Evolutionary conservation across 2,329 filamentous ascomycete species (phyloP).

Genomic region (Paecilomyces sp.): DNA sequence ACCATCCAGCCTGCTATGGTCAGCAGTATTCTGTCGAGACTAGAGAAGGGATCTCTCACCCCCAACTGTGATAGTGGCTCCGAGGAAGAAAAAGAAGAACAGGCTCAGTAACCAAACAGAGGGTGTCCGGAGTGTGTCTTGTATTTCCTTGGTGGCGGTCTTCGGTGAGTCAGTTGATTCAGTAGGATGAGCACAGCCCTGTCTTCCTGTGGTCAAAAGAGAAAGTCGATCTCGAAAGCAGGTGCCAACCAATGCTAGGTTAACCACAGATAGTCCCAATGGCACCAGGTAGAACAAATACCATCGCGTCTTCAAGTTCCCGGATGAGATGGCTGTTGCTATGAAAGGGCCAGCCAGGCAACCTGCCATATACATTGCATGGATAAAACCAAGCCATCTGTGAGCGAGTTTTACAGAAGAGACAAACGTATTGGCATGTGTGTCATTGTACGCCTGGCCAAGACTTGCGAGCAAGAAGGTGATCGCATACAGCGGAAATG

Average conservation of each 20-base stretch:
- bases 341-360: constrained; percentile 52
- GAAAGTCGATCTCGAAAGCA: constrained; percentile 42
- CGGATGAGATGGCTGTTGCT: constrained; percentile 44
- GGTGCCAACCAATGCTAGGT: constrained; percentile 40
- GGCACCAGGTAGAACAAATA: constrained; percentile 51
- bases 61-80: constrained; percentile 46
- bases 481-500: constrained; percentile 50
- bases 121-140: constrained; percentile 13
- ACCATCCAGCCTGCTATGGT: constrained; percentile 51
- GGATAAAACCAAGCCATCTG: constrained; percentile 57
- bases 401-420: constrained; percentile 46
- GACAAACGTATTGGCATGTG: constrained; percentile 57
- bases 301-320: constrained; percentile 37
- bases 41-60: constrained; percentile 15
- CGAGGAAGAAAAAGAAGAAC: constrained; percentile 60
- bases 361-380: constrained; percentile 54
- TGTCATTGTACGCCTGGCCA: constrained; percentile 58
- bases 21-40: not conserved
- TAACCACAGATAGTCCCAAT: constrained; percentile 46
- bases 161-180: not conserved
- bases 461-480: constrained; percentile 54
- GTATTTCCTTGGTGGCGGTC: constrained; percentile 15
- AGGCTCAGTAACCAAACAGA: constrained; percentile 52
- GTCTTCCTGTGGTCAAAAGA: not conserved
- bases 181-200: not conserved